These are phyloP conservation scores for Pseudocohnilembus persalinus DNA, from an alignment of 169 alveolate species.

Conservation along the genomic window DNA sequence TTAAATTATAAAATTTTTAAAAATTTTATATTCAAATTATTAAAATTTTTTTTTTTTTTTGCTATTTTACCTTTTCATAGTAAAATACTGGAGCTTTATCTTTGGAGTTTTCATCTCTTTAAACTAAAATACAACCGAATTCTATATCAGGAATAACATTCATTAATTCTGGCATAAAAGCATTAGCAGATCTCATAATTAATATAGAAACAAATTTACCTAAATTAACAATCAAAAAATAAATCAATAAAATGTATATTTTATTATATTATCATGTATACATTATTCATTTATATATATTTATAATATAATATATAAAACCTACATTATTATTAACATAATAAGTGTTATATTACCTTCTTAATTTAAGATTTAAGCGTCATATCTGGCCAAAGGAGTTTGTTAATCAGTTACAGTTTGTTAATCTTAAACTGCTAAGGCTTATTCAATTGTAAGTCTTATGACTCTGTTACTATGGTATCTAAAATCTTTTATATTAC, in stretches of 20 bases:
- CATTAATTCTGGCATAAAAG: conserved; percentile 52
- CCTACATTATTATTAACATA: too few relatives aligned
- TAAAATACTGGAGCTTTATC: conserved; percentile 50
- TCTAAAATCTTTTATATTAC: conserved; percentile 50
- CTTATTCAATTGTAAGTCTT: conserved; percentile 57
- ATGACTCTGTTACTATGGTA: conserved; percentile 53
- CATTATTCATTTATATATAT: conserved; percentile 1
- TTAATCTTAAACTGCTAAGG: conserved; percentile 44
- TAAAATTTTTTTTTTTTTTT: too few relatives aligned
- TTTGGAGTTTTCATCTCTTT: conserved; percentile 62
- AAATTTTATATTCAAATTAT: conserved; percentile 52
- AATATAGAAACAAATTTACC: conserved; percentile 27
- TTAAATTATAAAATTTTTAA: conserved; percentile 41
- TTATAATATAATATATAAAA: too few relatives aligned
- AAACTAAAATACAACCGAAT: conserved; percentile 56
- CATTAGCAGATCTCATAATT: conserved; percentile 68
- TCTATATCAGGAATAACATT: conserved; percentile 56
- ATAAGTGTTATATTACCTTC: background rate
- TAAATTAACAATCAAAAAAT: too few relatives aligned
- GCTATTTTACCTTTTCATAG: conserved; percentile 42
- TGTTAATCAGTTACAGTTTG: conserved; percentile 5
- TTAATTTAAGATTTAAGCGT: conserved; percentile 39
- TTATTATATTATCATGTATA: background rate
- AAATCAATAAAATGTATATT: background rate
- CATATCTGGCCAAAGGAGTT: conserved; percentile 52